These are phyloP conservation scores for Apophysomyces trapeziformis DNA, from an alignment of 371 early-diverging fungal species.

Conservation along the genomic window DNA sequence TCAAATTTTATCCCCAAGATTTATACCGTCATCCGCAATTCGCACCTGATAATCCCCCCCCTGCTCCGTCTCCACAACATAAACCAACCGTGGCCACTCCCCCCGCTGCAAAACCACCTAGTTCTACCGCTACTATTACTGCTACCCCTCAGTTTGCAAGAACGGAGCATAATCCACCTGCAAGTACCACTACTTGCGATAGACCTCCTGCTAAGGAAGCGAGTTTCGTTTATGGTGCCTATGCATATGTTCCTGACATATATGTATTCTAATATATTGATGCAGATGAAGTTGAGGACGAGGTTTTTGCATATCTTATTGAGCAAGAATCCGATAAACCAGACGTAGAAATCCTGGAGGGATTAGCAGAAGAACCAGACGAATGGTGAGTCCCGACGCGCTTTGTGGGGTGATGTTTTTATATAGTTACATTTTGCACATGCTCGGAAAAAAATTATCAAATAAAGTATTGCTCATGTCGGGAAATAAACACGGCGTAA, in stretches of 20 bases:
- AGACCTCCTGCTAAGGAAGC: background rate
- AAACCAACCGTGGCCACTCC: background rate
- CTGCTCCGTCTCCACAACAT: background rate
- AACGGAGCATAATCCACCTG: background rate
- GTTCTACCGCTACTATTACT: background rate
- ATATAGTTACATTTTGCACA: background rate
- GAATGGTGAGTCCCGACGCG: background rate
- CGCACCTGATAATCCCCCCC: background rate
- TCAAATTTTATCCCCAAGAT: slow-evolving; percentile 27
- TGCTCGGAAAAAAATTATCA: too few relatives aligned
- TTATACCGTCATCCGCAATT: slow-evolving; percentile 37
- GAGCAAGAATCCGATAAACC: slow-evolving; percentile 5
- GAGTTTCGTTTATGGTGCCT: slow-evolving; percentile 2
- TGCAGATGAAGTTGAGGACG: background rate
- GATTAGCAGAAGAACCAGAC: background rate
- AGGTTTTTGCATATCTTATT: background rate
- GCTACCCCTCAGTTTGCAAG: background rate
- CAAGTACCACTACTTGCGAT: background rate
- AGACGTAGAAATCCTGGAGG: background rate
- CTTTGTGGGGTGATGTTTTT: slow-evolving; percentile 6
- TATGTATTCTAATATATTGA: background rate
- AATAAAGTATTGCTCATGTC: too few relatives aligned
- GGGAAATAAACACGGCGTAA: too few relatives aligned
- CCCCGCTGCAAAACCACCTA: background rate
- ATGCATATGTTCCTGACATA: background rate